Evolutionary conservation across 495 filamentous ascomycete species (phyloP).

Genomic region (Hypoxylon lenormandii): DNA sequence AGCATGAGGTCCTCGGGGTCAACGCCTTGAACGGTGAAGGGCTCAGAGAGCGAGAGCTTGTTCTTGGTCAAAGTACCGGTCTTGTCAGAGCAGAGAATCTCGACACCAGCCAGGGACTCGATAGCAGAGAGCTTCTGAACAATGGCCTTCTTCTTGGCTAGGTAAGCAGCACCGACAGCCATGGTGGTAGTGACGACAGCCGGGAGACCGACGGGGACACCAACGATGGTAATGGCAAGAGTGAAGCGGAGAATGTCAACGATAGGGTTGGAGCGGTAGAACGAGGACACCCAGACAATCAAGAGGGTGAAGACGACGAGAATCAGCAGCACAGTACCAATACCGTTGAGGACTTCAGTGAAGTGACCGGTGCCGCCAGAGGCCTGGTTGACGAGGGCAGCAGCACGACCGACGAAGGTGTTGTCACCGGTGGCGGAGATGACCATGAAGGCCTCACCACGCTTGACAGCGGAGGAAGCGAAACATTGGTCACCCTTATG

Average conservation of each 20-base stretch:
- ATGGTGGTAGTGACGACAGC: constrained; percentile 96
- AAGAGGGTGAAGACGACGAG: constrained; percentile 83
- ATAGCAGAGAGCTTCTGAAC: constrained; percentile 96
- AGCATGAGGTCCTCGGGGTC: constrained; percentile 87
- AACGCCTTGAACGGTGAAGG: constrained; percentile 82
- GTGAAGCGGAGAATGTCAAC: constrained; percentile 84
- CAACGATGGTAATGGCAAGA: constrained; percentile 87
- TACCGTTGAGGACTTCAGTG: constrained; percentile 86
- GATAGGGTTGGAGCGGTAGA: constrained; percentile 84
- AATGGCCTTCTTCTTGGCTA: constrained; percentile 94
- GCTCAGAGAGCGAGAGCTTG: constrained; percentile 86
- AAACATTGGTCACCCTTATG: constrained; percentile 81
- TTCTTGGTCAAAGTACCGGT: constrained; percentile 94
- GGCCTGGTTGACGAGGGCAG: constrained; percentile 82
- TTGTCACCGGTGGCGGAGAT: constrained; percentile 85
- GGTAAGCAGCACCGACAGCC: constrained; percentile 93
- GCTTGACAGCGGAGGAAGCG: constrained; percentile 88
- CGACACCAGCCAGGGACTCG: constrained; percentile 91
- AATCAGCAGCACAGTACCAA: constrained; percentile 83
- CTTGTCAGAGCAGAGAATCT: constrained; percentile 98
- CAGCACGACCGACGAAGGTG: constrained; percentile 89
- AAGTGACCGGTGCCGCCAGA: constrained; percentile 81
- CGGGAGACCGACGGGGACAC: constrained; percentile 95
- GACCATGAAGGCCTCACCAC: constrained; percentile 84
- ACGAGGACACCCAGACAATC: constrained; percentile 85